Conservation (phyloP, 2,329 filamentous ascomycete species). For the Cladorrhinum sp. region DNA sequence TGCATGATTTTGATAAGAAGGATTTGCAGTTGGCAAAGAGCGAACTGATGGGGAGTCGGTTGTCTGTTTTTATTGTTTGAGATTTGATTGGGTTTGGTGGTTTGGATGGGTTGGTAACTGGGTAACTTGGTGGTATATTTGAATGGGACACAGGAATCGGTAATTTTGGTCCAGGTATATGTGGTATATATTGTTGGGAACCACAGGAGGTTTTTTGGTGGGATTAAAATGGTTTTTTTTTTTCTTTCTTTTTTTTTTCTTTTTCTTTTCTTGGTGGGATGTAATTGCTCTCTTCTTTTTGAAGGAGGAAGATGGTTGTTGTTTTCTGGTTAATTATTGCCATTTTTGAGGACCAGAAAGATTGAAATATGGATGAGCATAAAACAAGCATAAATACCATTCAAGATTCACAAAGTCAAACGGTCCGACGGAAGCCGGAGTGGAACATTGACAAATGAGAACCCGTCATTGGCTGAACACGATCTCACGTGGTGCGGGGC, state of each 20-base stretch:
- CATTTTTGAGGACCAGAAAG: background rate
- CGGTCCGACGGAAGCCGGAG: background rate
- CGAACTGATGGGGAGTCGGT: slow-evolving; percentile 50
- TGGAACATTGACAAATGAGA: background rate
- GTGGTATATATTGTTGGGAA: too few species aligned
- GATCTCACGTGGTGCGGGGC: background rate
- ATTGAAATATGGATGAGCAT: background rate
- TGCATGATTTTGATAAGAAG: slow-evolving; percentile 54
- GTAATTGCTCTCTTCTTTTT: too few species aligned
- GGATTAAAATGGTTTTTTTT: too few species aligned
- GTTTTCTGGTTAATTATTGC: too few species aligned
- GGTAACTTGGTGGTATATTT: background rate
- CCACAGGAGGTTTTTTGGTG: too few species aligned
- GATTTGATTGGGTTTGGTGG: background rate
- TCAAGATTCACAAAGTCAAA: background rate
- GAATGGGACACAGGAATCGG: background rate
- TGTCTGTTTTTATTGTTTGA: slow-evolving; percentile 49
- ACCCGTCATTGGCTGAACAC: background rate
- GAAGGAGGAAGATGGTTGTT: too few species aligned
- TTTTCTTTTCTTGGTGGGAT: too few species aligned
- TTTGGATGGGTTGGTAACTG: background rate
- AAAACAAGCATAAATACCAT: background rate
- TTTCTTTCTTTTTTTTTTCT: too few species aligned
- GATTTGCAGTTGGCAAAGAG: slow-evolving; percentile 51
- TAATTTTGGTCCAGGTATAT: too few species aligned